Base-by-base conservation (phyloP, 129 eudicot genomes). In the Saposhnikovia divaricata region DNA sequence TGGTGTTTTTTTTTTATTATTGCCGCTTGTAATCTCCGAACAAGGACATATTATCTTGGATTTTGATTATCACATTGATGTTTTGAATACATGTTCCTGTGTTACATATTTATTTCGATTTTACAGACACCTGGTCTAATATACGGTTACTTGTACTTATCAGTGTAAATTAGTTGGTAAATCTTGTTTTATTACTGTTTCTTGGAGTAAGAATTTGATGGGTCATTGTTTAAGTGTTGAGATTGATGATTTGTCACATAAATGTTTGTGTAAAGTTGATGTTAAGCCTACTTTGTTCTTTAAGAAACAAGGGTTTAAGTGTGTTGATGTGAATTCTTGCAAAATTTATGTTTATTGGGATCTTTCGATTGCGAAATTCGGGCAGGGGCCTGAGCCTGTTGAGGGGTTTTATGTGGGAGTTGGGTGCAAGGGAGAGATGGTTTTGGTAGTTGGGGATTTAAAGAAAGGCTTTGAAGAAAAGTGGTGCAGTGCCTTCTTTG, bases 161-260 rank as follows among this genome's bases (percentile, higher is more conserved):
- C 90, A 87, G 77, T 89, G 88, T 75, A 89, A 81, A 84, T 86
- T 93, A n/a, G 72, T 89, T 57, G 93, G 92, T 42, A 91, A 89
- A 85, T 89, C 93, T 83, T 86, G 92, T 71, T 74, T 90, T 61
- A 84, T 93, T 4, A 90, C 83, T 37, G 61, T 93, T 77, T 79
- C 79, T 27, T 93, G 98, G 98, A 87, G 87, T 87, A 93, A 93
- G 80, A 86, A 77, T 82, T 82, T 93, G 83, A 88, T 93, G 87
- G 98, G 98, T 86, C 93, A 90, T 78, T 90, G 96, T 57, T 85
- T 93, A 34, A 89, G 86, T 79, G 77, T 93, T 39, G 96, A 87
- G 81, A 83, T 93, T 51, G 85, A 86, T 28, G 93, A 93, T 89
- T 78, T 85, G 45, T 85, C 85, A 28, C 89, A 74, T 85, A 90